Evolutionary conservation across 2,329 filamentous ascomycete species (phyloP).

Genomic region (Diaporthe caulivora): DNA sequence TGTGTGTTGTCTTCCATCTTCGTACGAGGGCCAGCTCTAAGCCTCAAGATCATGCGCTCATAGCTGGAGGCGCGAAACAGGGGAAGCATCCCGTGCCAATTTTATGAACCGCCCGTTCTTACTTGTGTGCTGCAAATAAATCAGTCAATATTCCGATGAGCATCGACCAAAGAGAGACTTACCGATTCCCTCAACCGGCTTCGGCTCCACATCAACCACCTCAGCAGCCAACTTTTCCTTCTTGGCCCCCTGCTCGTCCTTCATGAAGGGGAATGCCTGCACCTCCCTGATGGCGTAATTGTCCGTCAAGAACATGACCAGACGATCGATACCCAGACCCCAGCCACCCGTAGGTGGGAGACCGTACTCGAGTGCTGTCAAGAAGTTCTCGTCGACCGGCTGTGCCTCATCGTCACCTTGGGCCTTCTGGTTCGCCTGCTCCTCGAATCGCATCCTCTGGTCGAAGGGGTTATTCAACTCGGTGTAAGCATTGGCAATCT

Average conservation of each 20-base stretch:
- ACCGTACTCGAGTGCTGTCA: slow-evolving; percentile 66
- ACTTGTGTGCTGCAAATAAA: slow-evolving; percentile 33
- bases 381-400: slow-evolving; percentile 85
- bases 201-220: slow-evolving; percentile 47
- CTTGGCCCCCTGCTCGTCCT: slow-evolving; percentile 71
- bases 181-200: slow-evolving; percentile 53
- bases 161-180: slow-evolving; percentile 38
- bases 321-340: slow-evolving; percentile 94
- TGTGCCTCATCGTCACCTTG: slow-evolving; percentile 98
- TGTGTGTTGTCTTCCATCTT: not conserved
- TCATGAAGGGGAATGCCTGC: slow-evolving; percentile 97
- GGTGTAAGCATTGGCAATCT: slow-evolving; percentile 85
- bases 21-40: not conserved
- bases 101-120: not conserved
- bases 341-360: slow-evolving; percentile 95
- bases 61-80: not conserved
- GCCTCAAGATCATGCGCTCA: not conserved
- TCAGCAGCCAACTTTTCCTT: slow-evolving; percentile 58
- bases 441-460: slow-evolving; percentile 90
- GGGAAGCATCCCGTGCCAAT: not conserved
- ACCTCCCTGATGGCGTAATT: slow-evolving; percentile 98
- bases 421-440: slow-evolving; percentile 95
- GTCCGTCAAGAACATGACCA: slow-evolving; percentile 96
- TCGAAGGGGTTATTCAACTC: slow-evolving; percentile 98
- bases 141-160: not conserved